phyloP scores from a whole-genome alignment of 495 filamentous ascomycete species.

The Tuber calosporum region DNA sequence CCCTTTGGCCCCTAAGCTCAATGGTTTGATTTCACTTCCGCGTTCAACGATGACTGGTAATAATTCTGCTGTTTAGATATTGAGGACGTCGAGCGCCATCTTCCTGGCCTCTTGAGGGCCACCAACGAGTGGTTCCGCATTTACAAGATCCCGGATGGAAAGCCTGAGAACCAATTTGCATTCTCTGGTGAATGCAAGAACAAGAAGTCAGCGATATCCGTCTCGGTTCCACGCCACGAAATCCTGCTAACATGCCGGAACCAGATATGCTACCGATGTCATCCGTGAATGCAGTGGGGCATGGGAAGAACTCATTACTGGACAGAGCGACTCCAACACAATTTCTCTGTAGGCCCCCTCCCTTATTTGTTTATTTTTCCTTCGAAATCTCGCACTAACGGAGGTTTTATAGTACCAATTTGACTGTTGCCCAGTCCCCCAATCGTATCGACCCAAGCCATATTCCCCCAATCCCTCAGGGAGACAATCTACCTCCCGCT shows the following conservation, averaged over 20 bases:
- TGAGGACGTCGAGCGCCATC: constrained; percentile 97
- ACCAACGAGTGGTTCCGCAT: constrained; percentile 99
- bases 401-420: constrained; percentile 59
- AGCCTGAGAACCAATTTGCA: constrained; percentile 99
- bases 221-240: background rate
- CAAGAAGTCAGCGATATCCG: constrained; percentile 59
- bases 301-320: constrained; percentile 90
- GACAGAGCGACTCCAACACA: constrained; percentile 67
- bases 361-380: background rate
- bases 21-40: constrained; percentile 43
- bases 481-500: constrained; percentile 71
- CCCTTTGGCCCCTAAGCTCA: constrained; percentile 88
- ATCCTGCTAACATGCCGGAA: constrained; percentile 9
- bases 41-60: background rate
- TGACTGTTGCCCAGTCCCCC: constrained; percentile 60
- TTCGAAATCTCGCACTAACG: constrained; percentile 40
- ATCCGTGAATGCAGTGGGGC: constrained; percentile 93
- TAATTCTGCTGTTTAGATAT: constrained; percentile 54
- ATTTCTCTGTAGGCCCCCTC: constrained; percentile 69
- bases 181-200: constrained; percentile 99
- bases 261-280: constrained; percentile 75
- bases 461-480: constrained; percentile 63
- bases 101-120: constrained; percentile 89
- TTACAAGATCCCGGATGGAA: constrained; percentile 99
- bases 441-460: constrained; percentile 57